Base-by-base conservation (phyloP, 2,329 filamentous ascomycete species). In the Madurella fahalii region DNA sequence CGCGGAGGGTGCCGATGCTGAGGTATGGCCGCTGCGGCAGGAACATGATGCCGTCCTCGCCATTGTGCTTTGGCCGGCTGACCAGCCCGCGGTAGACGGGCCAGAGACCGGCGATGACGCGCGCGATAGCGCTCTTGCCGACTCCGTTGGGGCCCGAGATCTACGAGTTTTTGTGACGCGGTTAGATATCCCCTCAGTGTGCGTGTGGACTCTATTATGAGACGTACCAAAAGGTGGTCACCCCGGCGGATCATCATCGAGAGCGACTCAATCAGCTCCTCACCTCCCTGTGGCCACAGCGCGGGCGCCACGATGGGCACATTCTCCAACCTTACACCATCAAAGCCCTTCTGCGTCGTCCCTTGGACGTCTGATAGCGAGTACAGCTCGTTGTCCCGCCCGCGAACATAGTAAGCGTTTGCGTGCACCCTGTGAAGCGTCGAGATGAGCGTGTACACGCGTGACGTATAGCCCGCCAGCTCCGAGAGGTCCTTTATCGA, bases 401-500 rank as follows among this genome's bases (percentile, higher is more conserved):
- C 87, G 42, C 80, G 83, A 5, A 84, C 79, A 59, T 87, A 85
- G 72, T 99, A 99, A 2, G 92, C 89, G 65, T 91, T 83, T 47
- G 94, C 91, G 66, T 99, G 92, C 1, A 95, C 92, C 32, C 94
- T 85, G 67, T 99, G 94, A 25, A 99, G 81, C 0, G 94, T 96
- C 43, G 91, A 93, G 66, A 99, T 95, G 40, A 99, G 80, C 11
- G 91, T 95, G 74, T 96, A 99, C 12, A 99, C 92, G 43, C 94
- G 85, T 55, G 90, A 96, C 0, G 94, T 99, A 74, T 97, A 95
- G 18, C 94, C 94, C 5, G 94, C 94, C 34, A 99, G 78, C 69
- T 99, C 94, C 1, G 92, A 92, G 37, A 99, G 82, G 67, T 99
- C 95, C 73, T 99, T 99, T 77, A 99, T 95, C 58, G 89, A 94